These are phyloP conservation scores for Coemansia sp. DNA, from an alignment of 192 early-diverging fungal species.

Conservation along the genomic window DNA sequence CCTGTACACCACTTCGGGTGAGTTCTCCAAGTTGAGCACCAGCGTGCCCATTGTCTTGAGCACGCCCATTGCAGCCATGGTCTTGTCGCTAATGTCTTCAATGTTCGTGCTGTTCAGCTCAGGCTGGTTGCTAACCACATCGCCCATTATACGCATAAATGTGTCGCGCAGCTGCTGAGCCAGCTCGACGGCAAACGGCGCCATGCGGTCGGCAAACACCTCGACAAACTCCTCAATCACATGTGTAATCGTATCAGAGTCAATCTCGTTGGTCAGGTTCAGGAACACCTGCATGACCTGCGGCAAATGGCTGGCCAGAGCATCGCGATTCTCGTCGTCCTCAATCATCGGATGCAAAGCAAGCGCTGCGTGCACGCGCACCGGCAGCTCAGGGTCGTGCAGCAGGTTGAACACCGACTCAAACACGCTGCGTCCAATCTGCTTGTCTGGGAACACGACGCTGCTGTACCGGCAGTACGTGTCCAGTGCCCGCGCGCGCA, in stretches of 20 bases:
- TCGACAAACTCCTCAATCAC: constrained; percentile 92
- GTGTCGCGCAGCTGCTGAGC: constrained; percentile 82
- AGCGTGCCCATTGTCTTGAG: constrained; percentile 88
- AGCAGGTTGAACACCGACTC: constrained; percentile 57
- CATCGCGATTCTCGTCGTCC: constrained; percentile 69
- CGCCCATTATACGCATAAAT: constrained; percentile 84
- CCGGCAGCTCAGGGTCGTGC: constrained; percentile 79
- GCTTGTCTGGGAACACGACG: constrained; percentile 61
- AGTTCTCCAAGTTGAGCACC: constrained; percentile 80
- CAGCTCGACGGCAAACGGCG: constrained; percentile 90
- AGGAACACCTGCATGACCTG: constrained; percentile 86
- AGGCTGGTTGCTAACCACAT: constrained; percentile 53
- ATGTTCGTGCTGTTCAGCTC: constrained; percentile 55
- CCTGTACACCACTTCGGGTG: constrained; percentile 73
- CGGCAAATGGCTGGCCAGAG: constrained; percentile 77
- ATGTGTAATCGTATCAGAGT: constrained; percentile 82
- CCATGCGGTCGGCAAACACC: constrained; percentile 84
- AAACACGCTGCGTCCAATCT: constrained; percentile 60
- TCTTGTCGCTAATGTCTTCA: constrained; percentile 78
- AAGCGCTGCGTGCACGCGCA: constrained; percentile 83
- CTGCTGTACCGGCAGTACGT: constrained; percentile 58
- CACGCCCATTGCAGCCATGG: constrained; percentile 84
- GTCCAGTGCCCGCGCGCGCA: constrained; percentile 74
- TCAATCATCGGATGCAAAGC: constrained; percentile 78
- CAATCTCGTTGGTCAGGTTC: constrained; percentile 86